Conservation (phyloP, 306 rosid genomes). For the Mimosa bimucronata region DNA sequence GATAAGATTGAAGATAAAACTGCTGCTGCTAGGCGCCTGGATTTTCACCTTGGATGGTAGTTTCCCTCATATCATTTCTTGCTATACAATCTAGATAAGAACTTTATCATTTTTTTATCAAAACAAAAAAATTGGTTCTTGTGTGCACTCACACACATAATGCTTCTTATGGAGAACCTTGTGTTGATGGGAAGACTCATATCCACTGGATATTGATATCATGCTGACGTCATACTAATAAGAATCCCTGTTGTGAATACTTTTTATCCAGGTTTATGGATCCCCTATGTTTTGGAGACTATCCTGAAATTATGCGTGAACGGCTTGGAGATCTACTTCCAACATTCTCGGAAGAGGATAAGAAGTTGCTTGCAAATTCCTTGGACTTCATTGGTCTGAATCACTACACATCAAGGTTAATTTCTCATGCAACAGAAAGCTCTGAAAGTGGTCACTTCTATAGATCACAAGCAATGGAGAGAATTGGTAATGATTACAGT, state of each 20-base stretch:
- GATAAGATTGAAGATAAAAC: slow-evolving; percentile 67
- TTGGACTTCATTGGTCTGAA: slow-evolving; percentile 84
- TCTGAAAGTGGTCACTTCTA: slow-evolving; percentile 50
- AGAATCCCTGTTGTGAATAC: background rate
- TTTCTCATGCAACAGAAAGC: slow-evolving; percentile 58
- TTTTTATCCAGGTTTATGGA: slow-evolving; percentile 65
- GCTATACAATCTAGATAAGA: background rate
- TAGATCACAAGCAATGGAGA: slow-evolving; percentile 59
- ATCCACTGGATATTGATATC: slow-evolving; percentile 24
- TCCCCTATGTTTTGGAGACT: slow-evolving; percentile 80
- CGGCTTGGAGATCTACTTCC: slow-evolving; percentile 84
- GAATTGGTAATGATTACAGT: slow-evolving; percentile 57
- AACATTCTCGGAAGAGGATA: slow-evolving; percentile 75
- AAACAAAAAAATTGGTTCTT: background rate
- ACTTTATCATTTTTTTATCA: background rate
- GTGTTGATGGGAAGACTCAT: slow-evolving; percentile 2
- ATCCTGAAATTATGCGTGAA: slow-evolving; percentile 80
- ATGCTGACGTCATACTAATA: slow-evolving; percentile 4
- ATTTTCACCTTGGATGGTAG: slow-evolving; percentile 95
- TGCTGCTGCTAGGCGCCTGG: slow-evolving; percentile 88
- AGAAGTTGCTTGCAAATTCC: slow-evolving; percentile 61
- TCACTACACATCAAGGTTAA: slow-evolving; percentile 88
- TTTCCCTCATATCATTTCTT: slow-evolving; percentile 23
- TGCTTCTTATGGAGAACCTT: slow-evolving; percentile 15
- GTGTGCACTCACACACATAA: background rate